Base-by-base conservation (phyloP, 345 rosid species). In the Salix viminalis region DNA sequence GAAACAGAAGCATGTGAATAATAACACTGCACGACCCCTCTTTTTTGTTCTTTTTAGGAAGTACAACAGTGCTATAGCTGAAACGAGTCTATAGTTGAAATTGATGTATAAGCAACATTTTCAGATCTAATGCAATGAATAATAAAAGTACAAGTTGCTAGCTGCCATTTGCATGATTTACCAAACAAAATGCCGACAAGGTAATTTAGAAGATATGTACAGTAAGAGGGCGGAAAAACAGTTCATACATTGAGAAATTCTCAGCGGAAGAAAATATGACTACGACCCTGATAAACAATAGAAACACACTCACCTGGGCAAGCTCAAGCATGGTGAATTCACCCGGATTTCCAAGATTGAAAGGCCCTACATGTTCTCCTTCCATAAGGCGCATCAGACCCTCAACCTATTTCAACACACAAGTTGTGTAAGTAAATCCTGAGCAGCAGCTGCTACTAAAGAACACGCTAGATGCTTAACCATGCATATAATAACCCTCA, bases 251-350 rank as follows among this genome's bases (percentile, higher is more conserved):
- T 9, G 61, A 56, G 61, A 56, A n/a, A 56, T n/a, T 56, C 26
- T n/a, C 26, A 21, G 36, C 30, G 23, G 15, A 73, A 9, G 42
- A 41, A 41, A 61, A 6, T 6, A 73, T 2, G 36, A 62, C 16
- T 10, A 7, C 21, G 23, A 61, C 11, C 24, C 62, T 16, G 23
- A 15, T 65, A 28, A 7, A 5, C 26, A 30, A 21, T 10, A 39
- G 76, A 41, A 60, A 66, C 4, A 16, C 28, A 37, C 70, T 12
- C 18, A 94, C 98, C 97, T 93, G 77, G 16, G 99, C 99, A 4
- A 96, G 98, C 79, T 93, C 98, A 73, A 96, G 94, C 99, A 96
- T 93, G 81, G 99, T 95, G 85, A 95, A 95, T 90, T 96, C 98
- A 66, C 99, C 99, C 0, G 99, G 99, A 82, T 95, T 95, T 50